Evolutionary conservation across 441 rosid species (phyloP).

Genomic region (Eugenia klotzschiana): DNA sequence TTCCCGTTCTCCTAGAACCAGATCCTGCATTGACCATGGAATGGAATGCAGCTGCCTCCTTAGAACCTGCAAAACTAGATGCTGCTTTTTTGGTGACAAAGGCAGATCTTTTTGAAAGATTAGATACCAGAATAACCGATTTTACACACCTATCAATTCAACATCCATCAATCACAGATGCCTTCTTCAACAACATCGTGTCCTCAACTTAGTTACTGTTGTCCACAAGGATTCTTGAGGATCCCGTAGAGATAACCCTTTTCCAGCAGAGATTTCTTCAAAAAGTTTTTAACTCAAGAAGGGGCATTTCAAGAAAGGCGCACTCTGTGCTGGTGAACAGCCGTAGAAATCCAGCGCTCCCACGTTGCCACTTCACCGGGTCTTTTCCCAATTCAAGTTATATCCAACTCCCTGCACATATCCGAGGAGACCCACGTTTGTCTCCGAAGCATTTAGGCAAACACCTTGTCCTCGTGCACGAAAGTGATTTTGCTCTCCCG

Average conservation of each 20-base stretch:
- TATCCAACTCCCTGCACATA: not conserved
- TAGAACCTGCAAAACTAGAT: not conserved
- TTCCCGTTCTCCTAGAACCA: not conserved
- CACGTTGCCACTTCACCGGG: not conserved
- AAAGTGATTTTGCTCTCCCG: not conserved
- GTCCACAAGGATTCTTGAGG: not conserved
- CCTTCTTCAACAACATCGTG: not conserved
- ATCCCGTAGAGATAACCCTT: not conserved
- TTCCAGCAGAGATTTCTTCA: not conserved
- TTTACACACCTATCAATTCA: not conserved
- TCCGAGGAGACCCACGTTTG: not conserved
- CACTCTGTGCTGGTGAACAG: not conserved
- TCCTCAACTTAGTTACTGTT: not conserved
- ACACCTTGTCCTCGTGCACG: not conserved
- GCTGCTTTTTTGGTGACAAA: constrained; percentile 1
- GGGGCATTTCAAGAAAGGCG: not conserved
- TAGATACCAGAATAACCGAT: not conserved
- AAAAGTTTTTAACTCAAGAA: not conserved
- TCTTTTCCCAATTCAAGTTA: not conserved
- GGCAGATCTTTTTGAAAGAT: constrained; percentile 1
- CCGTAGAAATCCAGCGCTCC: not conserved
- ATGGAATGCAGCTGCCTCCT: not conserved
- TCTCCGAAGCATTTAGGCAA: not conserved
- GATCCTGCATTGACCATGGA: not conserved
- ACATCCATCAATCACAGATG: constrained; percentile 6